phyloP scores from a whole-genome alignment of 2,329 filamentous ascomycete genomes.

The Calonectria hawksworthii region DNA sequence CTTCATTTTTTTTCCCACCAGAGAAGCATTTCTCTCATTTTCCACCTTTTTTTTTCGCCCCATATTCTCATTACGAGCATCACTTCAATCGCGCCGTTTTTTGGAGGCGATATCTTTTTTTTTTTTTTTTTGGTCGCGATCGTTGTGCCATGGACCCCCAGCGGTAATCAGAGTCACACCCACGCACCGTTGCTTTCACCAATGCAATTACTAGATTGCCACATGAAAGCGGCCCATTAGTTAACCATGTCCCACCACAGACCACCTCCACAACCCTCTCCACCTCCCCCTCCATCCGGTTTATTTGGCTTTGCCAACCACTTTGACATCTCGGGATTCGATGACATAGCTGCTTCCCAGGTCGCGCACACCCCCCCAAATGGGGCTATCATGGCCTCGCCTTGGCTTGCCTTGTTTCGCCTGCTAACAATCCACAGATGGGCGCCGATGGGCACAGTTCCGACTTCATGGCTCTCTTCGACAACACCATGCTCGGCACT shows the following conservation, averaged over 20 bases:
- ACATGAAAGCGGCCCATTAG: conserved; percentile 41
- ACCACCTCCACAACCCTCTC: conserved; percentile 49
- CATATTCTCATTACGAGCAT: background rate
- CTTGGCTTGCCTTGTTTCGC: conserved; percentile 25
- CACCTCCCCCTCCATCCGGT: conserved; percentile 49
- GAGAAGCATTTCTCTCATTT: background rate
- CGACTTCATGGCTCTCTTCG: conserved; percentile 61
- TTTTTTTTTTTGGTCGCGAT: background rate
- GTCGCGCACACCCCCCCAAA: conserved; percentile 36
- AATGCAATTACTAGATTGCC: conserved; percentile 47
- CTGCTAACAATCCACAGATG: conserved; percentile 41
- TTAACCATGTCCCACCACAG: conserved; percentile 52
- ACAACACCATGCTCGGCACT: conserved; percentile 56
- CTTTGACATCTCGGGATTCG: conserved; percentile 46
- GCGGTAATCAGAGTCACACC: conserved; percentile 22
- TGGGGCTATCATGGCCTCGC: conserved; percentile 28
- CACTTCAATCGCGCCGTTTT: background rate
- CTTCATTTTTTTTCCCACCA: background rate
- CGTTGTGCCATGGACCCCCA: conserved; percentile 19
- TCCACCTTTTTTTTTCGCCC: background rate
- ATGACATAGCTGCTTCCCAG: conserved; percentile 45
- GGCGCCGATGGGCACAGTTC: conserved; percentile 48
- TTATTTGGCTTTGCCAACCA: conserved; percentile 54
- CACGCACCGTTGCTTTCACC: conserved; percentile 31
- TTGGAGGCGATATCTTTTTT: background rate